Percentiles rank a stretch among this genome's conserved stretches.
Conservation (phyloP, 164 flowering plant species). For the Aristolochia californica region DNA sequence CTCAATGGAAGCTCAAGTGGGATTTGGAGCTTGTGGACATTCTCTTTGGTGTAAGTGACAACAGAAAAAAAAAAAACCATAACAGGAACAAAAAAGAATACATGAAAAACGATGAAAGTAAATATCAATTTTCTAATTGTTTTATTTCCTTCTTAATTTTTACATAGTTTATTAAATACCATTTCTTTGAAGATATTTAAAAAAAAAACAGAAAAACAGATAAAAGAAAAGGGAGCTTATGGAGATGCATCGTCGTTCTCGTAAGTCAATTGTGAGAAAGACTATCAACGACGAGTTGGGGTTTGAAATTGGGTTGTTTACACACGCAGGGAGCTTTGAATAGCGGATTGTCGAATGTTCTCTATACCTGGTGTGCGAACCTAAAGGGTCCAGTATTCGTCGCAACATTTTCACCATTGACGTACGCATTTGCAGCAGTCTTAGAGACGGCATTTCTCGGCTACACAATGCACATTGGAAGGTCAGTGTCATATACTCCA, state of each 20-base stretch:
- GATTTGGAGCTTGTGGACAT: constrained; percentile 1
- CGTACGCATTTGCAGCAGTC: constrained; percentile 1
- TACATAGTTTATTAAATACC: too few species aligned
- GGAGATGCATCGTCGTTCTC: too few species aligned
- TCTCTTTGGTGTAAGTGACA: constrained; percentile 2
- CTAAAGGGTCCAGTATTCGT: constrained; percentile 8
- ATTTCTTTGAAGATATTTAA: too few species aligned
- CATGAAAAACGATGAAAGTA: too few species aligned
- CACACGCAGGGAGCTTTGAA: constrained; percentile 5
- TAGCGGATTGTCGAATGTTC: constrained; percentile 5
- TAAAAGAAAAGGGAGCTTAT: too few species aligned
- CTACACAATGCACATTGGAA: constrained; percentile 3
- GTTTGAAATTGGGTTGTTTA: too few species aligned
- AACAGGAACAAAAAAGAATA: too few species aligned
- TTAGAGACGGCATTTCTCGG: constrained; percentile 6
- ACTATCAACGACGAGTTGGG: too few species aligned
- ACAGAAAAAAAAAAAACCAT: background rate
- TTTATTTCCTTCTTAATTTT: too few species aligned
- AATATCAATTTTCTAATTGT: too few species aligned
- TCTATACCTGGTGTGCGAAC: constrained; percentile 7
- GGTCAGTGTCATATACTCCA: background rate
- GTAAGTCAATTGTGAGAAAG: too few species aligned
- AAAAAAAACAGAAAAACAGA: too few species aligned
- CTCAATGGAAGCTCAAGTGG: constrained; percentile 1
- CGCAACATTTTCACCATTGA: constrained; percentile 7